Evolutionary conservation across 1,284 basidiomycete genomes (phyloP).

Genomic region (Gymnopus androsaceus): DNA sequence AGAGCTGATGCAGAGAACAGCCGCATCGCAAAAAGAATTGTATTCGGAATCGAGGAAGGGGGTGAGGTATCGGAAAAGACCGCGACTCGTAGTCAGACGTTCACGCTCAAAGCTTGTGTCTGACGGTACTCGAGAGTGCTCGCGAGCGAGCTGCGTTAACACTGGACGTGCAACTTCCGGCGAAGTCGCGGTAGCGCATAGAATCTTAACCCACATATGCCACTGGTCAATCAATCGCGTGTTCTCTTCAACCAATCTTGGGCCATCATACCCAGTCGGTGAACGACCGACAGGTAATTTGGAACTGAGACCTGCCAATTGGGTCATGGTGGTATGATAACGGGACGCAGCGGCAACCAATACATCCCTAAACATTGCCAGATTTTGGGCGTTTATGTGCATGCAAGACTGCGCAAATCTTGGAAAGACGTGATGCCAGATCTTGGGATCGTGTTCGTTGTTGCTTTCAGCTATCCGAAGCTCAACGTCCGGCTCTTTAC

Average conservation of each 20-base stretch:
- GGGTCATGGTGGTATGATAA: constrained; percentile 68
- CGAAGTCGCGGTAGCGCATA: constrained; percentile 78
- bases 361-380: constrained; percentile 59
- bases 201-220: constrained; percentile 83
- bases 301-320: constrained; percentile 65
- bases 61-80: constrained; percentile 83
- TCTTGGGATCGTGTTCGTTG: constrained; percentile 59
- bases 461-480: constrained; percentile 69
- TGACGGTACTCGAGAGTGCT: constrained; percentile 73
- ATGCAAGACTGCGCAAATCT: constrained; percentile 58
- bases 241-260: constrained; percentile 62
- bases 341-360: constrained; percentile 65
- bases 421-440: constrained; percentile 76
- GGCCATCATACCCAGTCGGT: constrained; percentile 41
- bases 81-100: constrained; percentile 75
- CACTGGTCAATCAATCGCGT: constrained; percentile 78
- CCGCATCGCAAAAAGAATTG: constrained; percentile 80
- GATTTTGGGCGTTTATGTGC: constrained; percentile 45
- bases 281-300: constrained; percentile 47
- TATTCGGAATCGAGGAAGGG: constrained; percentile 89
- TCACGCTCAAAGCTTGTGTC: constrained; percentile 75
- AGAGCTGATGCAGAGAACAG: constrained; percentile 85
- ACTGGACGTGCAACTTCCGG: constrained; percentile 60
- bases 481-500: constrained; percentile 51
- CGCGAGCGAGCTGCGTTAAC: constrained; percentile 58